A percentile compares a stretch with the other conserved stretches of the same genome.
phyloP scores from a whole-genome alignment of 495 filamentous ascomycete genomes.

The Hypoxylon lienhwacheense region DNA sequence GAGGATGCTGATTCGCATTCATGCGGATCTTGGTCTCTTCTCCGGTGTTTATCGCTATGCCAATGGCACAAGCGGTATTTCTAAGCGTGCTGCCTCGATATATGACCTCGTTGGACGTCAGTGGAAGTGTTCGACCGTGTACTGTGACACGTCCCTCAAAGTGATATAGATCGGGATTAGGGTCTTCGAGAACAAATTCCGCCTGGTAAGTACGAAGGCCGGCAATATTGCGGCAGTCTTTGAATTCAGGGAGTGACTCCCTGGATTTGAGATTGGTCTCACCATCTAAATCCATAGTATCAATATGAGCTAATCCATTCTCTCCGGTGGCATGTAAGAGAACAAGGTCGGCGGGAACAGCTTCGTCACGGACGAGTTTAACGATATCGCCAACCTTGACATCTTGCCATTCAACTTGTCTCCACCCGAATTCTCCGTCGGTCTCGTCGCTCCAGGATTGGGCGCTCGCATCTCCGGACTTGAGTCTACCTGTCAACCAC shows the following conservation, averaged over 20 bases:
- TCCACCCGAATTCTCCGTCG: conserved; percentile 55
- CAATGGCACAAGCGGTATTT: conserved; percentile 70
- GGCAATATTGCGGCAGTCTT: conserved; percentile 61
- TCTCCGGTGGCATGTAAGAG: conserved; percentile 73
- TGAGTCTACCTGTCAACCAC: conserved; percentile 23
- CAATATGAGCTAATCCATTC: conserved; percentile 82
- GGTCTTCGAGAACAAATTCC: conserved; percentile 74
- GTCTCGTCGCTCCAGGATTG: conserved; percentile 18
- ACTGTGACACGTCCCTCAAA: conserved; percentile 78
- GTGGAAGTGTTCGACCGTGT: conserved; percentile 63
- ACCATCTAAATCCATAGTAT: conserved; percentile 95
- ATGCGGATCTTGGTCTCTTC: conserved; percentile 91
- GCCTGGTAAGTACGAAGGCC: conserved; percentile 53
- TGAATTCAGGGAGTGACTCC: conserved; percentile 44
- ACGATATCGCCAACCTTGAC: conserved; percentile 83
- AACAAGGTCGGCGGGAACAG: conserved; percentile 77
- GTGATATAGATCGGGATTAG: conserved; percentile 82
- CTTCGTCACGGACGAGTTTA: conserved; percentile 72
- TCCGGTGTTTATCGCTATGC: conserved; percentile 83
- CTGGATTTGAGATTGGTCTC: conserved; percentile 86
- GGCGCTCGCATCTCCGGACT: background rate
- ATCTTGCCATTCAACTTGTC: conserved; percentile 71
- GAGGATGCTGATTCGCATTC: conserved; percentile 89
- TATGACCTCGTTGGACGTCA: conserved; percentile 79
- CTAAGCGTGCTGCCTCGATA: conserved; percentile 83